phyloP scores from a whole-genome alignment of 1,284 basidiomycete genomes.

The Cryptococcus hybrid region DNA sequence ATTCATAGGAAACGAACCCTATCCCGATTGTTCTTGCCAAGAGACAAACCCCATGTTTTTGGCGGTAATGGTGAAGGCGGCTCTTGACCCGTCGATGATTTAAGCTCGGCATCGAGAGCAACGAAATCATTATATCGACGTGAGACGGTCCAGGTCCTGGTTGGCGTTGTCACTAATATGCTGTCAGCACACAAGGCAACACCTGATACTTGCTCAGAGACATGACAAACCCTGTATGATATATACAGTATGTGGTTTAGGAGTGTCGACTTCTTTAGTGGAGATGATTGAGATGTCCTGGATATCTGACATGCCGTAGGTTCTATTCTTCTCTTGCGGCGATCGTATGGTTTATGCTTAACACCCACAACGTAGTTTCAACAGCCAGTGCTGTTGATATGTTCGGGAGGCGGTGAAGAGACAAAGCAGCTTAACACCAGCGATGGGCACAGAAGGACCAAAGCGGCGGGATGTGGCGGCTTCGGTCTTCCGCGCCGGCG shows the following conservation, averaged over 20 bases:
- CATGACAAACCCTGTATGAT: conserved; percentile 43
- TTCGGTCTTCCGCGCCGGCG: too few species aligned
- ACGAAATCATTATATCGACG: conserved; percentile 91
- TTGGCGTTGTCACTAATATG: conserved; percentile 46
- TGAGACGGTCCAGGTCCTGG: conserved; percentile 86
- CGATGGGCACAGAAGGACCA: too few species aligned
- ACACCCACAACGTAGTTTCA: too few species aligned
- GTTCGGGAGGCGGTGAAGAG: too few species aligned
- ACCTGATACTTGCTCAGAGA: background rate
- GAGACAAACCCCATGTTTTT: conserved; percentile 67
- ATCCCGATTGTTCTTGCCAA: conserved; percentile 39
- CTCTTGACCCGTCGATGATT: conserved; percentile 64
- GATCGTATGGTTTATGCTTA: too few species aligned
- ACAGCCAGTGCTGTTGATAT: too few species aligned
- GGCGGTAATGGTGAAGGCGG: conserved; percentile 76
- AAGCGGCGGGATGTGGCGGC: too few species aligned
- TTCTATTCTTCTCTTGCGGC: too few species aligned
- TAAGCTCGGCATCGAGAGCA: conserved; percentile 77
- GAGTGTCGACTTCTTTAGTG: conserved; percentile 41
- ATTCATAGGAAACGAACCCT: conserved; percentile 29
- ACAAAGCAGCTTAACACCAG: too few species aligned
- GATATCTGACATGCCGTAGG: conserved; percentile 40
- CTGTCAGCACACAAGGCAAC: background rate
- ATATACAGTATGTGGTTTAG: conserved; percentile 48
- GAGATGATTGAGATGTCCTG: conserved; percentile 47